Base-by-base conservation (phyloP, 305 asterid genomes). In the Fraxinus albicans region DNA sequence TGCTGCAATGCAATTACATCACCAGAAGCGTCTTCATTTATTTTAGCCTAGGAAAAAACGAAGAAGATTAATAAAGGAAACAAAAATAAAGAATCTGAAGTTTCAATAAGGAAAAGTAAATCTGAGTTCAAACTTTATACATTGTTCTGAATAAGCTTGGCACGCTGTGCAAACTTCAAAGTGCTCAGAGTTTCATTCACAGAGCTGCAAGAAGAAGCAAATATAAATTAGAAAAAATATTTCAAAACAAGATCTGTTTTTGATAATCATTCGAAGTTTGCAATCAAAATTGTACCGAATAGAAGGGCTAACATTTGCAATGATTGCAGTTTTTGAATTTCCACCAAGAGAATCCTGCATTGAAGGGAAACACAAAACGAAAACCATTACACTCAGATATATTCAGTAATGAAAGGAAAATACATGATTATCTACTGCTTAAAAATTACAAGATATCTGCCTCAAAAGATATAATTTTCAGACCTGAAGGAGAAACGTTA, bases 401-500 rank as follows among this genome's bases (percentile, higher is more conserved):
- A 69, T 81, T 83, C 82, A 81, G 74, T 21, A 63, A 76, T 23
- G 79, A 63, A 85, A 81, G 69, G 50, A 81, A 83, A 73, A 73
- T 10, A 60, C 55, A 47, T 15, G 33, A 53, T 31, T 60, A 79
- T 81, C 67, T 50, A 74, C 47, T 44, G 82, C 85, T 15, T 76
- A 55, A 70, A 73, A 84, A 67, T 80, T 80, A 77, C 69, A 23
- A 80, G 76, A 67, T 78, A 69, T 80, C 25, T 17, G 15, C 17
- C 29, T 35, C 72, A 55, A 17, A 82, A 77, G 50, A 34, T 33
- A 50, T 58, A 73, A 47, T 42, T 77, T 81, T 67, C 87, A 89
- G 50, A 94, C 98, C 98, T 94, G 97, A 84, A 94, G 98, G 86
- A 94, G 97, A 91, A 94, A 94, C 42, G 98, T 94, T 65, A 94